A percentile compares a stretch with the other conserved stretches of the same genome.
These are phyloP conservation scores for Psilocybe cyanescens DNA, from an alignment of 768 basidiomycete genomes.

Conservation along the genomic window DNA sequence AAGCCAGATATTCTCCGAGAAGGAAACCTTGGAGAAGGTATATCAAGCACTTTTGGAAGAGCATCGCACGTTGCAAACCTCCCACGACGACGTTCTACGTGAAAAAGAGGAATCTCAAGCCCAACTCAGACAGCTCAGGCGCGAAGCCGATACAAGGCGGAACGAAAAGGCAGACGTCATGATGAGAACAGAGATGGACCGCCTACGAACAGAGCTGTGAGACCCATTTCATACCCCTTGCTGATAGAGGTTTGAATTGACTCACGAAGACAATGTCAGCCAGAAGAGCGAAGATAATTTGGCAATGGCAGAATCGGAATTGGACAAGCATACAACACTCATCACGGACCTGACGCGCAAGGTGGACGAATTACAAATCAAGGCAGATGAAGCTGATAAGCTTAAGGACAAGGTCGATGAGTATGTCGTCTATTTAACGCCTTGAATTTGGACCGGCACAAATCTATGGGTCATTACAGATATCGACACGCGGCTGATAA, in stretches of 20 bases:
- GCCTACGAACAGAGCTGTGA: constrained; percentile 83
- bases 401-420: constrained; percentile 96
- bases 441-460: not conserved
- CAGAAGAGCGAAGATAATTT: constrained; percentile 95
- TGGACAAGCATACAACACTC: constrained; percentile 75
- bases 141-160: constrained; percentile 61
- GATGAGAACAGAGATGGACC: constrained; percentile 81
- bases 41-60: constrained; percentile 80
- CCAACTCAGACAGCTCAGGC: constrained; percentile 61
- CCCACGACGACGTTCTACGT: constrained; percentile 72
- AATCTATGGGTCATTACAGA: constrained; percentile 39
- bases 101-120: constrained; percentile 80
- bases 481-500: constrained; percentile 93
- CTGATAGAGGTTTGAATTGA: constrained; percentile 17
- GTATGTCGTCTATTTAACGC: constrained; percentile 46
- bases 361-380: constrained; percentile 78
- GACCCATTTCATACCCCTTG: not conserved
- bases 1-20: constrained; percentile 78
- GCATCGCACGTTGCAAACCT: constrained; percentile 73
- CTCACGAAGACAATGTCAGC: constrained; percentile 48
- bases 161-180: constrained; percentile 78
- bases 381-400: constrained; percentile 76
- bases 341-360: constrained; percentile 77
- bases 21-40: constrained; percentile 83
- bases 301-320: constrained; percentile 76